Evolutionary conservation across 257 asterid genomes (phyloP), one percentile per base, ranked within the genome.

Genomic region (Fraxinus excelsior): DNA sequence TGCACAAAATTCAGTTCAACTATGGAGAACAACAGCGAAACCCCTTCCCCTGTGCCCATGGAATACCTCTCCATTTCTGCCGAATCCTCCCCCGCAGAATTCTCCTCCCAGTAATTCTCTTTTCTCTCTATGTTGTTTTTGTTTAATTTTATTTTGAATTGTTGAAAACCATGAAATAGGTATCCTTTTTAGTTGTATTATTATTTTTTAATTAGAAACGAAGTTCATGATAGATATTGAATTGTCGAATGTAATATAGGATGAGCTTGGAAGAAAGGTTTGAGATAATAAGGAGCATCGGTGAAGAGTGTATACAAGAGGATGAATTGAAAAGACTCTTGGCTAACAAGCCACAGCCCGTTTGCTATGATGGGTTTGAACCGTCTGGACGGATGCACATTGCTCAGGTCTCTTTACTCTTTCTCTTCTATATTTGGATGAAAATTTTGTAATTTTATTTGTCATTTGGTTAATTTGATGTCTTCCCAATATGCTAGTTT

Each of bases 371-470:
- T 74, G 97, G 97, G 13, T 91, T 94, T 72, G 98, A 94, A 74
- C 97, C 96, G 21, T 94, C 98, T 29, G 98, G 98, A 13, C 90
- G 97, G 79, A 94, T 94, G 98, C 97, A 94, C 81, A 94, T 94
- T 76, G 98, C 98, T 38, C 97, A 94, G 97, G 98, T 94, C 14
- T 3, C 75, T 72, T 71, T 35, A 12, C 71, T 66, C 51, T 11
- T 38, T 65, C 31, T 51, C 44, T 35, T 72, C 10, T 53, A 29
- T 26, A 42, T 32, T 18, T 64, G 9, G 67, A 64, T 1, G 56
- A 31, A 66, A 46, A 37, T 4, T 64, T 49, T 5, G 40, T 4
- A 53, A 4, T 19, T n/a, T 62, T 11, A 62, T 62, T 23, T 1
- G 34, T 23, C 32, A 60, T 60, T 60, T 60, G 31, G 31, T 6